These are phyloP conservation scores for Zasmidium citrigriseum DNA, from an alignment of 2,329 filamentous ascomycete species.

Conservation along the genomic window DNA sequence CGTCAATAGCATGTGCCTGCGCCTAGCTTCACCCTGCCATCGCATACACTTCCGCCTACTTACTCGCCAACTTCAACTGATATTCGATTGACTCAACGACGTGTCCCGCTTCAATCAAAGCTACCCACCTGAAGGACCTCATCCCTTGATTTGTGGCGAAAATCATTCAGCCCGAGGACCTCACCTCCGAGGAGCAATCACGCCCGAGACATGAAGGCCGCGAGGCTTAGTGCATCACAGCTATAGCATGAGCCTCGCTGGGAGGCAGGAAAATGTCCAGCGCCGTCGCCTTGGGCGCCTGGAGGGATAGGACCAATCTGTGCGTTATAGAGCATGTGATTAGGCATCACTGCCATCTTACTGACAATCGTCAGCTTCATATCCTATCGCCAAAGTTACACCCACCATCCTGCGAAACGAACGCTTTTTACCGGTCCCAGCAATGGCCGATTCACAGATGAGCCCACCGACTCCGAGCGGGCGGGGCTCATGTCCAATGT, in stretches of 20 bases:
- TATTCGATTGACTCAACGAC: neutral
- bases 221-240: neutral
- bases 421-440: constrained; percentile 58
- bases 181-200: neutral
- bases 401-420: constrained; percentile 85
- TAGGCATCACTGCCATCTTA: neutral
- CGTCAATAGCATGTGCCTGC: too few species aligned
- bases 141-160: neutral
- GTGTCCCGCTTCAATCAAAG: neutral
- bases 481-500: constrained; percentile 82
- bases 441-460: constrained; percentile 46
- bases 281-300: constrained; percentile 50
- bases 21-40: neutral
- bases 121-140: neutral
- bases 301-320: constrained; percentile 99
- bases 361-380: constrained; percentile 69
- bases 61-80: neutral
- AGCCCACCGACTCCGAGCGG: constrained; percentile 54
- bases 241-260: neutral
- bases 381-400: constrained; percentile 97
- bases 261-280: constrained; percentile 18
- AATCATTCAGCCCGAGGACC: neutral
- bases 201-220: neutral
- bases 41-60: neutral
- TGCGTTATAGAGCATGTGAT: constrained; percentile 48